phyloP scores from a whole-genome alignment of 768 basidiomycete species.

The Tylopilus plumbeoviolaceoides region DNA sequence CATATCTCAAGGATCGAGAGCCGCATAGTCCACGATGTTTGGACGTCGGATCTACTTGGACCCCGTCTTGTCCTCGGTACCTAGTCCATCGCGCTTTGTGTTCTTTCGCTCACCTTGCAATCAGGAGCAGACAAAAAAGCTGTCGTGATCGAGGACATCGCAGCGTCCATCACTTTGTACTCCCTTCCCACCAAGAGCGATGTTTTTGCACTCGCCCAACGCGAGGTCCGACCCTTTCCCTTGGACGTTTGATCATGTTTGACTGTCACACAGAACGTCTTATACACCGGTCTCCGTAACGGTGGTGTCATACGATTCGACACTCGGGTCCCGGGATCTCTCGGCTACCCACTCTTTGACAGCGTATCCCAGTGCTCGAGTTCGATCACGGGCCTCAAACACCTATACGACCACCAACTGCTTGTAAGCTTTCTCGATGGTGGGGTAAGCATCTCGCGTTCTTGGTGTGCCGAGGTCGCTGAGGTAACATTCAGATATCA shows the following conservation, averaged over 20 bases:
- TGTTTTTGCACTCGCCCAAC: constrained; percentile 56
- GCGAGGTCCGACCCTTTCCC: constrained; percentile 35
- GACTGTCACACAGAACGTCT: constrained; percentile 35
- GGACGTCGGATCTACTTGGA: constrained; percentile 49
- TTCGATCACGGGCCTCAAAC: constrained; percentile 52
- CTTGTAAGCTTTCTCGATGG: constrained; percentile 59
- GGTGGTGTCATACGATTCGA: constrained; percentile 59
- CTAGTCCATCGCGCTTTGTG: background rate
- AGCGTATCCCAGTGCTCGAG: constrained; percentile 32
- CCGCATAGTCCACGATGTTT: constrained; percentile 49
- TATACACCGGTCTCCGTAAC: constrained; percentile 59
- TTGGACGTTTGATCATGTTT: background rate
- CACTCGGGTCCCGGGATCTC: constrained; percentile 38
- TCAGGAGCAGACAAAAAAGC: constrained; percentile 53
- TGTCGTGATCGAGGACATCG: constrained; percentile 50
- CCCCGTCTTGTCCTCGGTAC: constrained; percentile 52
- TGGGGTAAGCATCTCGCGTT: constrained; percentile 38
- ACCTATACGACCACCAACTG: constrained; percentile 48
- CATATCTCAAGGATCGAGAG: constrained; percentile 30
- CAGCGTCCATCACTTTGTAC: constrained; percentile 32
- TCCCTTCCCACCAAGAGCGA: constrained; percentile 55
- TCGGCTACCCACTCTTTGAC: constrained; percentile 39
- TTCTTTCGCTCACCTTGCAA: background rate
- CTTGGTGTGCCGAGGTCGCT: background rate
- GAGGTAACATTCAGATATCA: constrained; percentile 43